These are phyloP conservation scores for Hibiscus syriacus DNA, from an alignment of 345 rosid species.

Conservation along the genomic window DNA sequence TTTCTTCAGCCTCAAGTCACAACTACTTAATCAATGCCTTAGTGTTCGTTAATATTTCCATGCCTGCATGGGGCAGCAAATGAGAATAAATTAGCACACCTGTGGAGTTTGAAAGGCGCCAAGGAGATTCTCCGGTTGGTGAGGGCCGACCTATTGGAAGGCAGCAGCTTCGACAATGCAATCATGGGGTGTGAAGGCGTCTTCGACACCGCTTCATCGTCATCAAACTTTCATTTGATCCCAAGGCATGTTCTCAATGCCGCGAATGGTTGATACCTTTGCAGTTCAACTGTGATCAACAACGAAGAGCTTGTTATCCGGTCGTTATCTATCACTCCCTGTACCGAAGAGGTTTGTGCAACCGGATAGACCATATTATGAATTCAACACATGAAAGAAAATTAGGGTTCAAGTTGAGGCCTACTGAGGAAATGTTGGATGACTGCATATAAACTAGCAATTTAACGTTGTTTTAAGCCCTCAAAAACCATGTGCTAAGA, in stretches of 20 bases:
- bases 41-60: no score
- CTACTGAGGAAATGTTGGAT: constrained; percentile 59
- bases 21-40: not conserved
- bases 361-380: not conserved
- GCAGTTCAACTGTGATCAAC: constrained; percentile 52
- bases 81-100: constrained; percentile 60
- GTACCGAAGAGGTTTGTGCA: constrained; percentile 47
- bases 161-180: constrained; percentile 75
- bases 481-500: no score
- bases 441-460: no score
- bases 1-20: constrained; percentile 1
- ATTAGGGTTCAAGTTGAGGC: constrained; percentile 65
- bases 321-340: constrained; percentile 54
- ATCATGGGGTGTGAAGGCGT: constrained; percentile 76
- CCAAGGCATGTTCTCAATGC: constrained; percentile 75
- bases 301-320: constrained; percentile 48
- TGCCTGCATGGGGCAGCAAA: constrained; percentile 36
- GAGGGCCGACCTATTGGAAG: constrained; percentile 67
- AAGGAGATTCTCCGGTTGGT: constrained; percentile 69
- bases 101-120: constrained; percentile 80
- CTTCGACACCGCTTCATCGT: constrained; percentile 94
- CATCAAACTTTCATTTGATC: constrained; percentile 57
- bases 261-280: constrained; percentile 59
- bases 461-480: no score
- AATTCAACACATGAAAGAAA: constrained; percentile 48